These are phyloP conservation scores for Debaryomycetaceae sp. DNA, from an alignment of 1,139 yeast genomes.

Conservation along the genomic window DNA sequence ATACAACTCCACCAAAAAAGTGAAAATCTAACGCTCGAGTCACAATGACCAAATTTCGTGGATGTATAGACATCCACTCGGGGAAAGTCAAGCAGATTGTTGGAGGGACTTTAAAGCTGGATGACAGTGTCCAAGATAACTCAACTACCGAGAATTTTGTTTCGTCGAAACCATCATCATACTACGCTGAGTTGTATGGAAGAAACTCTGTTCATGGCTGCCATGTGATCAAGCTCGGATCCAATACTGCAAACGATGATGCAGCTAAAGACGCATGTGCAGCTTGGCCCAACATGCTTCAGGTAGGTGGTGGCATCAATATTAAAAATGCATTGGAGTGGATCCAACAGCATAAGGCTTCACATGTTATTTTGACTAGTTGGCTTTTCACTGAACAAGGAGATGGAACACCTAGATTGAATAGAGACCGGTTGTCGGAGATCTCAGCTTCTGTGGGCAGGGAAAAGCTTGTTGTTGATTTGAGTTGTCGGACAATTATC, in stretches of 20 bases:
- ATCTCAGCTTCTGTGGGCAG: slow-evolving; percentile 58
- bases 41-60: slow-evolving; percentile 81
- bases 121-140: slow-evolving; percentile 30
- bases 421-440: slow-evolving; percentile 48
- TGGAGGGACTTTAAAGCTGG: slow-evolving; percentile 77
- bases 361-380: slow-evolving; percentile 88
- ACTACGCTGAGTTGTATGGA: slow-evolving; percentile 72
- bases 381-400: slow-evolving; percentile 68
- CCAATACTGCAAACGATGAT: slow-evolving; percentile 66
- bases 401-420: slow-evolving; percentile 42
- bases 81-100: slow-evolving; percentile 97
- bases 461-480: slow-evolving; percentile 75
- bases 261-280: slow-evolving; percentile 77
- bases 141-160: slow-evolving; percentile 72
- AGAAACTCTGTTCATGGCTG: slow-evolving; percentile 63
- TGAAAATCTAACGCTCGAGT: not conserved
- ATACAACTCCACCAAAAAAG: not conserved
- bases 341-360: slow-evolving; percentile 62
- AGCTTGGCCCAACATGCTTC: slow-evolving; percentile 73
- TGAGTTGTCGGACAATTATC: slow-evolving; percentile 69
- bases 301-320: slow-evolving; percentile 92
- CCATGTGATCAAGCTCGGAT: slow-evolving; percentile 90
- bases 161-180: slow-evolving; percentile 69
- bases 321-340: slow-evolving; percentile 69
- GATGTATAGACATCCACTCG: slow-evolving; percentile 91